These are phyloP conservation scores for Tylopilus sp. DNA, from an alignment of 768 basidiomycete species.

Conservation along the genomic window DNA sequence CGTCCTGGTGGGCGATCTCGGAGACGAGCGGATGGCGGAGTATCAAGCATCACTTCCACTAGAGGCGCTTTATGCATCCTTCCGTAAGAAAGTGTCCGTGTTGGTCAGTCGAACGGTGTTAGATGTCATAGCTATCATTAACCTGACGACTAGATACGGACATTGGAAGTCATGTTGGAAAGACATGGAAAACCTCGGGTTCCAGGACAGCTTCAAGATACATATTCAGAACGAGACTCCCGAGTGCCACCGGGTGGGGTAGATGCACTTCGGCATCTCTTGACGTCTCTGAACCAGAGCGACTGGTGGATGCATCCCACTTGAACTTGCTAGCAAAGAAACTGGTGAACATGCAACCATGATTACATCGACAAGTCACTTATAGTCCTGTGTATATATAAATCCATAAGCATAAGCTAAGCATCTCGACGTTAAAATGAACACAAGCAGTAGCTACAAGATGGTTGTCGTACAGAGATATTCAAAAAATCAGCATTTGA, in stretches of 20 bases:
- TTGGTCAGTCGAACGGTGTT: conserved; percentile 45
- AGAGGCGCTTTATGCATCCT: conserved; percentile 51
- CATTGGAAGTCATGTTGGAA: conserved; percentile 54
- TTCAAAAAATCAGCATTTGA: conserved; percentile 30
- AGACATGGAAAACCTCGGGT: conserved; percentile 36
- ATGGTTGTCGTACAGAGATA: conserved; percentile 1
- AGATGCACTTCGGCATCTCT: conserved; percentile 52
- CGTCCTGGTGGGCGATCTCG: conserved; percentile 59
- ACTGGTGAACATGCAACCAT: conserved; percentile 10
- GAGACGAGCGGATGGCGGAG: conserved; percentile 53
- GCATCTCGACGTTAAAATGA: conserved; percentile 9
- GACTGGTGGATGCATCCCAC: conserved; percentile 71
- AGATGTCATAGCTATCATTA: background rate
- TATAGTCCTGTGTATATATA: conserved; percentile 10
- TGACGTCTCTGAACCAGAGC: conserved; percentile 50
- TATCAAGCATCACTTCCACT: conserved; percentile 59
- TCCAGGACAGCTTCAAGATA: conserved; percentile 20
- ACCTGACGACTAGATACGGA: conserved; percentile 44
- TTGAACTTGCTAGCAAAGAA: too few species aligned
- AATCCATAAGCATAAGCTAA: conserved; percentile 26
- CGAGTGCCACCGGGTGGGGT: conserved; percentile 47
- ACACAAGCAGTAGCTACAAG: conserved; percentile 8
- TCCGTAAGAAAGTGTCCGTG: conserved; percentile 50
- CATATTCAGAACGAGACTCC: conserved; percentile 27
- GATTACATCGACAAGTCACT: conserved; percentile 9